A percentile compares a stretch with the other conserved stretches of the same genome.
These are phyloP conservation scores for Trichophaea hybrida DNA, from an alignment of 2,329 filamentous ascomycete species.

Conservation along the genomic window DNA sequence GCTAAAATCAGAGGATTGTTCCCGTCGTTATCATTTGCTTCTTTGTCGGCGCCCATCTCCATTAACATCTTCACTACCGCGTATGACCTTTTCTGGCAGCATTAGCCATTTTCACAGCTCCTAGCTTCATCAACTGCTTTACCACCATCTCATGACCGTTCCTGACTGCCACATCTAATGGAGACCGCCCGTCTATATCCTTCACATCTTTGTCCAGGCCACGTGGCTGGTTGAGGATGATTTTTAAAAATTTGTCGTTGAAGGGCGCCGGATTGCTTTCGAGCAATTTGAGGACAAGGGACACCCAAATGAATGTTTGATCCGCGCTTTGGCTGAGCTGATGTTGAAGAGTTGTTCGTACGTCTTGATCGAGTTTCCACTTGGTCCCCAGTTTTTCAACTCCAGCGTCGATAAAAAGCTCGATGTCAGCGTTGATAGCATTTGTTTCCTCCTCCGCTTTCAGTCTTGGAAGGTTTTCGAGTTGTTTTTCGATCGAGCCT, in stretches of 20 bases:
- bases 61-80: too few relatives aligned
- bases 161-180: too few relatives aligned
- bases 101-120: too few relatives aligned
- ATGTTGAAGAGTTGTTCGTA: constrained; percentile 9
- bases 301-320: constrained; percentile 24
- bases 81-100: too few relatives aligned
- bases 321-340: constrained; percentile 19
- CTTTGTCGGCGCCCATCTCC: too few relatives aligned
- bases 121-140: too few relatives aligned
- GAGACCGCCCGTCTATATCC: too few relatives aligned
- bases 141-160: too few relatives aligned
- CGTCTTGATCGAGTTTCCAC: constrained; percentile 9
- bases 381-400: constrained; percentile 12
- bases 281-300: constrained; percentile 20
- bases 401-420: constrained; percentile 11
- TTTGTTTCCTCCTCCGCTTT: constrained; percentile 15
- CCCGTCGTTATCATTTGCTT: too few relatives aligned
- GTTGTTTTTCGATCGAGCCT: constrained; percentile 18
- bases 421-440: constrained; percentile 18
- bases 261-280: constrained; percentile 12
- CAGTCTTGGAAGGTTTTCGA: constrained; percentile 7
- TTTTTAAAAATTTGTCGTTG: constrained; percentile 10
- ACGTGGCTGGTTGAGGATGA: constrained; percentile 18
- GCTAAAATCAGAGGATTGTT: too few relatives aligned
- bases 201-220: constrained; percentile 19